A percentile compares a stretch with the other conserved stretches of the same genome.
phyloP scores from a whole-genome alignment of 768 basidiomycete genomes.

The Amanita rimosa region DNA sequence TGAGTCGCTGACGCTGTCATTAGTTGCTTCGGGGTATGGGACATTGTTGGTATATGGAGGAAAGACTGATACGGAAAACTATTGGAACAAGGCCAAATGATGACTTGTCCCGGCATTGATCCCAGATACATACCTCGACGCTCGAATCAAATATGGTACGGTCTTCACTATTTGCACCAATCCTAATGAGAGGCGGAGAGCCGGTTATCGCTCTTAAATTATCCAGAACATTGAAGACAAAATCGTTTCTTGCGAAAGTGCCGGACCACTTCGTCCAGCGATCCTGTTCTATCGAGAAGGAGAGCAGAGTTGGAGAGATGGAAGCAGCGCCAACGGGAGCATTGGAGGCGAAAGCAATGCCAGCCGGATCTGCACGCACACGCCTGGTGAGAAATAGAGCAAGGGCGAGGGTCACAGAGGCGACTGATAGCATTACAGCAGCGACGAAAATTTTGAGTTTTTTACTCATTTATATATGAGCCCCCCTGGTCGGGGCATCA shows the following conservation, averaged over 20 bases:
- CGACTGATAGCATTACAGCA: background rate
- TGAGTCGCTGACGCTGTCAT: slow-evolving; percentile 44
- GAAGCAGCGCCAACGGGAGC: slow-evolving; percentile 22
- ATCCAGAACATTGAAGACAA: slow-evolving; percentile 48
- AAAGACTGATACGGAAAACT: slow-evolving; percentile 39
- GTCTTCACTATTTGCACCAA: slow-evolving; percentile 49
- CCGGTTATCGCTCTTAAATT: slow-evolving; percentile 45
- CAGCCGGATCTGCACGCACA: slow-evolving; percentile 8
- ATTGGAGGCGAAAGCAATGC: slow-evolving; percentile 29
- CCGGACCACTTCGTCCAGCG: slow-evolving; percentile 63
- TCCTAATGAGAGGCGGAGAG: slow-evolving; percentile 41
- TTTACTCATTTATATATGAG: background rate
- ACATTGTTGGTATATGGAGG: slow-evolving; percentile 33
- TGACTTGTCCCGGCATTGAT: background rate
- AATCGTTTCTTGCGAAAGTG: slow-evolving; percentile 36
- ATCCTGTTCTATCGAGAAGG: slow-evolving; percentile 63
- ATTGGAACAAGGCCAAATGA: background rate
- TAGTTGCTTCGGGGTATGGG: slow-evolving; percentile 59
- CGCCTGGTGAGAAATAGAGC: background rate
- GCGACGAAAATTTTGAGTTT: background rate
- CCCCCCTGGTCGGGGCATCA: background rate
- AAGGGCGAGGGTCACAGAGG: background rate
- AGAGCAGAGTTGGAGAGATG: slow-evolving; percentile 38
- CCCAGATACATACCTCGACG: slow-evolving; percentile 26
- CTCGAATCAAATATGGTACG: slow-evolving; percentile 42